These are phyloP conservation scores for Pseudogymnoascus pannorum DNA, from an alignment of 2,329 filamentous ascomycete species.

Conservation along the genomic window DNA sequence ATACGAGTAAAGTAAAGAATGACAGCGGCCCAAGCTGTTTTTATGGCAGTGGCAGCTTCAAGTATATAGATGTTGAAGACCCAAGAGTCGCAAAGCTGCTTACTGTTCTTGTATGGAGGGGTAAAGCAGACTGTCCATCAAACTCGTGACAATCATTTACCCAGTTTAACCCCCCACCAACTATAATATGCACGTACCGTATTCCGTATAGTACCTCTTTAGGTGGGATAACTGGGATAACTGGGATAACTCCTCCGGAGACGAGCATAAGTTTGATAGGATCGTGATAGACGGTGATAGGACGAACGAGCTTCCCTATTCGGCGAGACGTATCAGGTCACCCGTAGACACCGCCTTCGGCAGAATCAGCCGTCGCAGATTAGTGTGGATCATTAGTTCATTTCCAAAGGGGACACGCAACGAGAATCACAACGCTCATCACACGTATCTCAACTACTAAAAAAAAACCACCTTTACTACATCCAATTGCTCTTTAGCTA, in stretches of 20 bases:
- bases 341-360: not conserved
- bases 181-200: not conserved
- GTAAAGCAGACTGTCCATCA: not conserved
- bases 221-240: not conserved
- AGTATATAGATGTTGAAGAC: not conserved
- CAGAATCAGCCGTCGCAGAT: constrained; percentile 1
- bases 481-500: not conserved
- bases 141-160: constrained; percentile 2
- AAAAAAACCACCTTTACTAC: not conserved
- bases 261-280: not conserved
- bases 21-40: not conserved
- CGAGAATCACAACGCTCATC: not conserved
- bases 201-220: not conserved
- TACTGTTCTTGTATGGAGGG: not conserved
- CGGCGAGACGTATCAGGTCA: constrained; percentile 1
- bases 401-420: constrained; percentile 7
- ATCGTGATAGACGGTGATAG: not conserved
- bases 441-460: not conserved
- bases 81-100: not conserved
- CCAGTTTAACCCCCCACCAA: not conserved
- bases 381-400: not conserved
- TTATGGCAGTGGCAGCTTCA: not conserved
- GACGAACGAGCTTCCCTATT: not conserved
- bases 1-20: not conserved
- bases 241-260: not conserved